Base-by-base conservation (phyloP, 306 rosid genomes). In the Fragaria vesca region DNA sequence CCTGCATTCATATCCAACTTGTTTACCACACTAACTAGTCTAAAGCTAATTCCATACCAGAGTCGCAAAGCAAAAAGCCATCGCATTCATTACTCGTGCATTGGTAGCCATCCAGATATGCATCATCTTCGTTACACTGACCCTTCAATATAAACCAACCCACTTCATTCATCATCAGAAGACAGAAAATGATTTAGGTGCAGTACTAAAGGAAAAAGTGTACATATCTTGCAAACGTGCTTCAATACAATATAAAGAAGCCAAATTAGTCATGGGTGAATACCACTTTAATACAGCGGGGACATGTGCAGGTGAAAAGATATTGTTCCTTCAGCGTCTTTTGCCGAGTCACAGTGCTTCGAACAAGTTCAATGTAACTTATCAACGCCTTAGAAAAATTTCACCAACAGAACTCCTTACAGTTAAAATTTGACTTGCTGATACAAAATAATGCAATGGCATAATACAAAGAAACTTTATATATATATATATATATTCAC, bases 311-410 rank as follows among this genome's bases (percentile, higher is more conserved):
- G 61, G 86, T 78, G 82, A 94, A 94, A 62, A 84, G 80, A 76
- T 92, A 92, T 80, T 92, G 91, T 71, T 94, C 95, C 81, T 83
- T 89, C 54, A 92, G 90, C 69, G 85, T 86, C 87, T 88, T 90
- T 80, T 89, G 97, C 76, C 95, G 95, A 63, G 95, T 83, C 88
- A 80, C 76, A 43, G 97, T 94, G 84, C 93, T 89, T 86, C 90
- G 93, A 75, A 92, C 85, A 70, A 92, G 89, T 77, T 92, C 98
- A 42, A 94, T 87, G 68, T 94, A 94, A 88, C 97, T 92, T 83
- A 89, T 92, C 67, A 81, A 73, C 30, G 92, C 93, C 98, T 94
- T 78, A 30, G 55, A 8, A 86, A 66, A 55, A 47, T 50, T 63
- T 42, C 28, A 84, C 67, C 79, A 81, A 84, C 24, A 9, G 43